A percentile compares a stretch with the other conserved stretches of the same genome.
Conservation (phyloP, 768 basidiomycete genomes). For the Kwoniella botswanensis region DNA sequence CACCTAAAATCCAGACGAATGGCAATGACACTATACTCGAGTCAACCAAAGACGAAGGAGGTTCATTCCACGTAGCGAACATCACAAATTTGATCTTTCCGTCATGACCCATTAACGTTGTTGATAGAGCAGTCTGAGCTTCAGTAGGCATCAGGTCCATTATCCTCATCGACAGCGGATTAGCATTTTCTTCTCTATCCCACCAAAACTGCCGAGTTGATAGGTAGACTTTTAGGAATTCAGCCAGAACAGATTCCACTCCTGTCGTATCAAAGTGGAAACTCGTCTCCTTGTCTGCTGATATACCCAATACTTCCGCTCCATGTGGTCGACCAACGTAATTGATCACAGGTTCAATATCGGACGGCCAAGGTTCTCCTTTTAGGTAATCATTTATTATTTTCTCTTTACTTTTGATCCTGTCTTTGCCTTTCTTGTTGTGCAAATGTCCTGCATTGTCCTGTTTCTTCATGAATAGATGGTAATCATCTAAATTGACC, state of each 20-base stretch:
- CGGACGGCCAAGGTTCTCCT: conserved; percentile 41
- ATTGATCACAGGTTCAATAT: conserved; percentile 45
- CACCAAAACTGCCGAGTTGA: conserved; percentile 44
- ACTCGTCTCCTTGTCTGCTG: background rate
- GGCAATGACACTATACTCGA: conserved; percentile 36
- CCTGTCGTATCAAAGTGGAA: conserved; percentile 27
- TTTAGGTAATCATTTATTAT: conserved; percentile 35
- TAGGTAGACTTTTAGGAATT: conserved; percentile 33
- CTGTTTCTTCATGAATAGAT: conserved; percentile 38
- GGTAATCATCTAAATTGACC: conserved; percentile 47
- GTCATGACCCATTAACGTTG: conserved; percentile 37
- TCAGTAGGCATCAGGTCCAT: conserved; percentile 41
- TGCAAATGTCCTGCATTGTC: conserved; percentile 5
- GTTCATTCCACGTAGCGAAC: conserved; percentile 48
- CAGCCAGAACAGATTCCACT: conserved; percentile 19
- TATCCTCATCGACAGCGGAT: conserved; percentile 30
- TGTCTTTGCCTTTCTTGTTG: conserved; percentile 20
- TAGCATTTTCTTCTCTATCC: conserved; percentile 32
- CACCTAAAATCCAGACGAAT: conserved; percentile 44
- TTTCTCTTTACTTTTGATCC: conserved; percentile 21
- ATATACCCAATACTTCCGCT: conserved; percentile 23
- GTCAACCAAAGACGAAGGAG: conserved; percentile 40
- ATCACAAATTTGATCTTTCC: conserved; percentile 43
- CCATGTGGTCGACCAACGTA: conserved; percentile 18
- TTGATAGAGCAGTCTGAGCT: conserved; percentile 35